phyloP scores from a whole-genome alignment of 1,284 basidiomycete species.

The Ustilago lituana region DNA sequence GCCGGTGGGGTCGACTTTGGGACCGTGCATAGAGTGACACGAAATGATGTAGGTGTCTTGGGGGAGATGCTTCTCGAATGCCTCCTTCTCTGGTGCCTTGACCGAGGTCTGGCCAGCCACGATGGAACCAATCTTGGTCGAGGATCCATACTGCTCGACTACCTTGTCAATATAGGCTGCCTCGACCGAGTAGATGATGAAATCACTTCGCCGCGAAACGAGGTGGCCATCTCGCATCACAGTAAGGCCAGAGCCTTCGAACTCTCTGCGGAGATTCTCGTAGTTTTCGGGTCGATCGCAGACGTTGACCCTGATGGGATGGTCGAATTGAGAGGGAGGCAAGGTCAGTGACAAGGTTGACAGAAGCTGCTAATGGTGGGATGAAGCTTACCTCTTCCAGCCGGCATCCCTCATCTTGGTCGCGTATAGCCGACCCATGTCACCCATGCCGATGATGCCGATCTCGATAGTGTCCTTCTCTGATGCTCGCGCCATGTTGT shows the following conservation, averaged over 20 bases:
- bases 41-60: conserved; percentile 88
- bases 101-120: conserved; percentile 96
- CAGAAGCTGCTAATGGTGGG: no score
- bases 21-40: conserved; percentile 93
- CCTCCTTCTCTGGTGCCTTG: conserved; percentile 89
- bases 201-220: conserved; percentile 84
- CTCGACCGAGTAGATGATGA: conserved; percentile 92
- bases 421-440: conserved; percentile 96
- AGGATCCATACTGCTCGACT: conserved; percentile 88
- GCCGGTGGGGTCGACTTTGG: conserved; percentile 86
- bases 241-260: conserved; percentile 74
- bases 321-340: no score
- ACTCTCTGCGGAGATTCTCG: conserved; percentile 75
- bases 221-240: conserved; percentile 82
- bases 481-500: no score
- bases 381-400: no score
- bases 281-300: conserved; percentile 87
- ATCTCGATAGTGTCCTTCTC: conserved; percentile 58
- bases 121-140: conserved; percentile 89
- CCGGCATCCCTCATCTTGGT: conserved; percentile 78
- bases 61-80: conserved; percentile 90
- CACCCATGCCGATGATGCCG: conserved; percentile 70
- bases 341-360: conserved; percentile 68
- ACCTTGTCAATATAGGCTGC: conserved; percentile 86
- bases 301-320: conserved; percentile 81